Evolutionary conservation across 306 rosid species (phyloP), one percentile per base, ranked within the genome.

Genomic region (Quercus ilex): DNA sequence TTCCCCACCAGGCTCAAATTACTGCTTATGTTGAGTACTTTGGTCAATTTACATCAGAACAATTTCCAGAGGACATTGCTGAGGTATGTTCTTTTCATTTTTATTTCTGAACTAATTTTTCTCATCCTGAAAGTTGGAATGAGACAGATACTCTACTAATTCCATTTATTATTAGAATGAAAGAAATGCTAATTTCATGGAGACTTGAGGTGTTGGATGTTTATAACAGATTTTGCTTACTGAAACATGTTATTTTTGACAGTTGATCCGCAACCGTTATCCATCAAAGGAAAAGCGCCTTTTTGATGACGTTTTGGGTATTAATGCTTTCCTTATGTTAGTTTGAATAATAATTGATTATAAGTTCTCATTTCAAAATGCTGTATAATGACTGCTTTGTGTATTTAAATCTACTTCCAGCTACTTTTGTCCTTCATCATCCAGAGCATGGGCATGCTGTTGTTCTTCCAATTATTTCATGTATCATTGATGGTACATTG

Each of bases 391-490:
- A 89, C 84, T 80, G 73, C 52, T 82, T 63, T 68, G 52, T 74
- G 43, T 68, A 33, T 83, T 85, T 68, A 30, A 85, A 23, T 88
- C 69, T 67, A 10, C 28, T 62, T 91, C 82, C 97, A 95, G 99
- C 99, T 10, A 89, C 90, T 38, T 92, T 95, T 91, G 95, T 95
- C 38, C 95, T 92, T 85, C 92, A 95, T 83, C 99, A 95, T 88
- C 99, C 99, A 13, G 99, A 95, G 91, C 97, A 95, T 49, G 99
- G 99, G 69, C 98, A 95, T 82, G 95, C 97, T 55, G 94, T 95
- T 80, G 90, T 95, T 52, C 98, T 91, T 86, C 99, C 99, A 76
- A 90, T 95, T 64, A 95, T 95, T 91, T 95, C 99, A 15, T 90
- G 94, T 72, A 90, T 95, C 77, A 90, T 95, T 82, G 97, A 95